Evolutionary conservation across 1,139 yeast genomes (phyloP), one percentile per base, ranked within the genome.

Genomic region (Suhomyces anneliseae): DNA sequence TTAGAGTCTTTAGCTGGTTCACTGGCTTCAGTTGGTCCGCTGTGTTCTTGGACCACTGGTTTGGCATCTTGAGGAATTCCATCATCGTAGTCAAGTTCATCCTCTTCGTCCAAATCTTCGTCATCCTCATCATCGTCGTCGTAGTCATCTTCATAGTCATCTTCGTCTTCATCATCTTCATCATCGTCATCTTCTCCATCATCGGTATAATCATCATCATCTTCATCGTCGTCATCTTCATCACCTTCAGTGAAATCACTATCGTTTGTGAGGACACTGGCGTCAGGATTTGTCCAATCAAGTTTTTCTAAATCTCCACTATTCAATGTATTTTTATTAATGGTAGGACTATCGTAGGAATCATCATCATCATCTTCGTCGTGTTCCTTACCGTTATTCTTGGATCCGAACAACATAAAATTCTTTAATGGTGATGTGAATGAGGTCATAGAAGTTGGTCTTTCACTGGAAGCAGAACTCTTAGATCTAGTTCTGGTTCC

Each of bases 371-470:
- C 52, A 10, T 52, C 52, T 11, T 52, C 56, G 7, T 51, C 53
- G 2, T 34, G 42, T n/a, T 45, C 46, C n/a, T 47, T 47, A 8
- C 46, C 42, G 10, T 48, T 50, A 19, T 49, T 54, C 12, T 55
- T 54, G 34, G 54, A 54, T 5, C 74, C 69, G 52, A 70, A 66
- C 55, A 60, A 60, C 78, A 74, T 74, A 51, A 74, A 73, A 42
- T 65, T 70, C 48, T 74, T 74, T 44, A 75, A 60, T 9, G 79
- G 79, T 2, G 78, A 72, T 0, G 77, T 59, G 50, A 74, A 73
- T 3, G 78, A 63, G 0, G 73, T 57, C 47, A 64, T 65, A 3
- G 77, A 68, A 1, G 54, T 58, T 1, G 78, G 77, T 40, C 76
- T 29, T 12, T 47, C 50, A 35, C 40, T 39, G 10, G 27, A n/a